Evolutionary conservation across 345 rosid genomes (phyloP).

Genomic region (Ricinus communis): DNA sequence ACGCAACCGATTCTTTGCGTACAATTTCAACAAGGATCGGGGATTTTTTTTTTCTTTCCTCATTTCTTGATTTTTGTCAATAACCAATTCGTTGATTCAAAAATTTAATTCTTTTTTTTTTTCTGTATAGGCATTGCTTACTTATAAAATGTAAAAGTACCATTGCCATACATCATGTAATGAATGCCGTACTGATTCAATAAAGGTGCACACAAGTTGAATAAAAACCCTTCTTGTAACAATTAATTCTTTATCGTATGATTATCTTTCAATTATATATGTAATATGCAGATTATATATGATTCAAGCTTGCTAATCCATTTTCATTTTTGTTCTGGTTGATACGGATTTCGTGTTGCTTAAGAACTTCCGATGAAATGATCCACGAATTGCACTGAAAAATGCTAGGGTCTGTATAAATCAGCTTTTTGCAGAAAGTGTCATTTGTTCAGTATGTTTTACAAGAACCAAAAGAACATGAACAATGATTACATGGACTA

Average conservation of each 20-base stretch:
- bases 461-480: too few species aligned
- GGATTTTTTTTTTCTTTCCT: not conserved
- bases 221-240: not conserved
- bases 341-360: too few species aligned
- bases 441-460: too few species aligned
- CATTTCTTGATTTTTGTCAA: not conserved
- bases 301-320: too few species aligned
- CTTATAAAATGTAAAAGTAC: not conserved
- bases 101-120: not conserved
- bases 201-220: not conserved
- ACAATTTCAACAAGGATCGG: constrained; percentile 4
- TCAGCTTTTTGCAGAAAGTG: too few species aligned
- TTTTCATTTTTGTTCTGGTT: too few species aligned
- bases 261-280: not conserved
- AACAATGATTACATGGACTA: too few species aligned
- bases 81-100: constrained; percentile 1
- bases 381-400: too few species aligned
- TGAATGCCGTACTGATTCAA: not conserved
- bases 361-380: too few species aligned
- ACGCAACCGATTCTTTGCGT: not conserved
- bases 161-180: not conserved
- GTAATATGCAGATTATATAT: too few species aligned
- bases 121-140: not conserved
- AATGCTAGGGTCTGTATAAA: too few species aligned
- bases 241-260: not conserved